phyloP scores from a whole-genome alignment of 257 asterid species.

The Misopates orontium region DNA sequence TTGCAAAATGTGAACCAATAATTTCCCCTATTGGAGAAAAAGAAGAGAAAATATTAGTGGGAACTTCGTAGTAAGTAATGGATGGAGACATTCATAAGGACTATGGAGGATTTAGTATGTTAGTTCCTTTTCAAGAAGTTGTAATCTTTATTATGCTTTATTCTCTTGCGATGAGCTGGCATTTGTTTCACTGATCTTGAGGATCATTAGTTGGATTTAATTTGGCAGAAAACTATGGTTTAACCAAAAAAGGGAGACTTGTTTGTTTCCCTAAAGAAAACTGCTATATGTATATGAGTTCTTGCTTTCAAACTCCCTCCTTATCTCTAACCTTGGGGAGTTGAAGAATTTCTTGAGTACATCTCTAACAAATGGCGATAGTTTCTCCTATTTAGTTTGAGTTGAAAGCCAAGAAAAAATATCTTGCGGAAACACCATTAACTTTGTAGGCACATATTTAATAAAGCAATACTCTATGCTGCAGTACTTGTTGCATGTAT shows the following conservation, averaged over 20 bases:
- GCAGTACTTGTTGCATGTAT: not conserved
- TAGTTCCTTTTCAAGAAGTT: not conserved
- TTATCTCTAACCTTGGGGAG: not conserved
- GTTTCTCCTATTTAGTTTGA: too few relatives aligned
- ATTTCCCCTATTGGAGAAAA: constrained; percentile 10
- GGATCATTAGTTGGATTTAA: not conserved
- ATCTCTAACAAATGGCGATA: not conserved
- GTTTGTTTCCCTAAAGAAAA: not conserved
- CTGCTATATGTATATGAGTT: not conserved
- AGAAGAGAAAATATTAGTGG: not conserved
- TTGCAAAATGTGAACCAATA: constrained; percentile 17
- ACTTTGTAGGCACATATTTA: not conserved
- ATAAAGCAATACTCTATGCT: not conserved
- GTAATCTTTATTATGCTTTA: not conserved
- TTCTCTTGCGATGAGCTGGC: not conserved
- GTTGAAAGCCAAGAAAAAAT: too few relatives aligned
- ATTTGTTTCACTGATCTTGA: not conserved
- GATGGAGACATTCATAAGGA: constrained; percentile 5
- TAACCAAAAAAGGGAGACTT: too few relatives aligned
- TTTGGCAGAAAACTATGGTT: too few relatives aligned
- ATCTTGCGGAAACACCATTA: not conserved
- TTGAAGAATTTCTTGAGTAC: not conserved
- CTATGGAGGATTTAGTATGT: constrained; percentile 4
- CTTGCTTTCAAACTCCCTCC: not conserved
- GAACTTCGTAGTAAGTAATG: constrained; percentile 11